Conservation (phyloP, 2,329 filamentous ascomycete species). For the Fusarium nelsonii region DNA sequence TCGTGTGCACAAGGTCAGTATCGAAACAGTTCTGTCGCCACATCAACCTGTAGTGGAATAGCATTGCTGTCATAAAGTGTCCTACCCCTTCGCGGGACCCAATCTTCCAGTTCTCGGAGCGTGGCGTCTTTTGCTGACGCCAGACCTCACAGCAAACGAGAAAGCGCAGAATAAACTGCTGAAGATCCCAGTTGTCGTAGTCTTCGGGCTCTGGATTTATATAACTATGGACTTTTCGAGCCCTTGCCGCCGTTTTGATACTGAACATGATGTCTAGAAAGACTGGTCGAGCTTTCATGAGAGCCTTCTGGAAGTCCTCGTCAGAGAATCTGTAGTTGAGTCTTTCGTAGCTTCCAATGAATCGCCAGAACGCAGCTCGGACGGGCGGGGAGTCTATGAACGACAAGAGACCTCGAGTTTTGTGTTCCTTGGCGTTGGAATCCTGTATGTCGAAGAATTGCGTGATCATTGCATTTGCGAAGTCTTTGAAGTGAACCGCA, state of each 20-base stretch:
- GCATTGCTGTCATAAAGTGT: slow-evolving; percentile 44
- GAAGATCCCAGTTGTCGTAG: slow-evolving; percentile 12
- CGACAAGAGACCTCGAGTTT: slow-evolving; percentile 34
- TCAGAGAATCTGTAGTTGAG: not conserved
- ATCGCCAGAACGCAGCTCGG: slow-evolving; percentile 41
- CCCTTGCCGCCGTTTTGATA: slow-evolving; percentile 10
- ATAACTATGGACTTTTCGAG: slow-evolving; percentile 23
- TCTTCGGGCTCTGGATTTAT: not conserved
- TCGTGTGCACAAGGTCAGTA: slow-evolving; percentile 1
- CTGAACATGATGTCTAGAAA: slow-evolving; percentile 42
- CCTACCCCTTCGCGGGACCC: slow-evolving; percentile 22
- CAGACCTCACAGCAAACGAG: slow-evolving; percentile 46
- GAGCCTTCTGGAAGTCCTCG: slow-evolving; percentile 14
- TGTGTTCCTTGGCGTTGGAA: slow-evolving; percentile 20
- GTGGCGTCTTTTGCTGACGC: slow-evolving; percentile 40
- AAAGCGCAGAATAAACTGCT: slow-evolving; percentile 42
- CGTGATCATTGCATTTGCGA: slow-evolving; percentile 32
- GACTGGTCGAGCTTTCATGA: slow-evolving; percentile 15
- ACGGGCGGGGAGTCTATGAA: slow-evolving; percentile 48
- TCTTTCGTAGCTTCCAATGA: slow-evolving; percentile 3
- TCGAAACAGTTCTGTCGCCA: slow-evolving; percentile 34
- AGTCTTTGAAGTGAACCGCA: slow-evolving; percentile 35
- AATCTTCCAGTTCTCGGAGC: slow-evolving; percentile 40
- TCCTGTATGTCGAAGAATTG: slow-evolving; percentile 21
- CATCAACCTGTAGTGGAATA: slow-evolving; percentile 44